phyloP scores from a whole-genome alignment of 1,139 yeast species.

The Arxiozyma telluris region DNA sequence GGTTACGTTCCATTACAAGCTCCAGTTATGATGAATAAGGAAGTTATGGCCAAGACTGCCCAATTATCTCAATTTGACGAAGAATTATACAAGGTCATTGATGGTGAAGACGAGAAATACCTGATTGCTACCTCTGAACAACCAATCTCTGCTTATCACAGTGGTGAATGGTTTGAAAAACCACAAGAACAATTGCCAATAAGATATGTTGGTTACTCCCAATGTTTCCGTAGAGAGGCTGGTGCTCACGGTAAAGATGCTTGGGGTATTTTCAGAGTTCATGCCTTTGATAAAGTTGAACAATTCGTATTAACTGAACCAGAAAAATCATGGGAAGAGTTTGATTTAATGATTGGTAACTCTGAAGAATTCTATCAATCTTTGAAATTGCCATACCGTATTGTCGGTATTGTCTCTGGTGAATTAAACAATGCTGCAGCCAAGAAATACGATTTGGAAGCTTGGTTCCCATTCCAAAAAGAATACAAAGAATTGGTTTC shows the following conservation, averaged over 20 bases:
- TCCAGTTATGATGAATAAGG: constrained; percentile 99
- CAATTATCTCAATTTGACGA: constrained; percentile 97
- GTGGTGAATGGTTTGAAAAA: constrained; percentile 97
- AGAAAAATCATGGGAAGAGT: constrained; percentile 95
- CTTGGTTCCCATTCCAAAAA: constrained; percentile 99
- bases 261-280: constrained; percentile 99
- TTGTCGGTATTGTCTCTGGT: constrained; percentile 96
- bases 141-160: constrained; percentile 96
- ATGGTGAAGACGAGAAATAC: constrained; percentile 96
- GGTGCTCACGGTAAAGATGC: constrained; percentile 99
- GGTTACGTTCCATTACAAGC: constrained; percentile 92
- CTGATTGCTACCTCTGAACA: constrained; percentile 98
- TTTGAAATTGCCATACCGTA: constrained; percentile 88
- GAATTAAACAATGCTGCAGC: constrained; percentile 99
- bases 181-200: constrained; percentile 96
- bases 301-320: constrained; percentile 95
- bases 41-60: constrained; percentile 98
- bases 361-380: constrained; percentile 93
- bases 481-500: constrained; percentile 98
- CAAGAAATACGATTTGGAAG: constrained; percentile 96
- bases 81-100: constrained; percentile 91
- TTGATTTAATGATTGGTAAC: constrained; percentile 83
- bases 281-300: constrained; percentile 95
- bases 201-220: constrained; percentile 93
- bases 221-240: constrained; percentile 99